Evolutionary conservation across 768 basidiomycete species (phyloP), one percentile per base, ranked within the genome.

Genomic region (Suillus placidus): DNA sequence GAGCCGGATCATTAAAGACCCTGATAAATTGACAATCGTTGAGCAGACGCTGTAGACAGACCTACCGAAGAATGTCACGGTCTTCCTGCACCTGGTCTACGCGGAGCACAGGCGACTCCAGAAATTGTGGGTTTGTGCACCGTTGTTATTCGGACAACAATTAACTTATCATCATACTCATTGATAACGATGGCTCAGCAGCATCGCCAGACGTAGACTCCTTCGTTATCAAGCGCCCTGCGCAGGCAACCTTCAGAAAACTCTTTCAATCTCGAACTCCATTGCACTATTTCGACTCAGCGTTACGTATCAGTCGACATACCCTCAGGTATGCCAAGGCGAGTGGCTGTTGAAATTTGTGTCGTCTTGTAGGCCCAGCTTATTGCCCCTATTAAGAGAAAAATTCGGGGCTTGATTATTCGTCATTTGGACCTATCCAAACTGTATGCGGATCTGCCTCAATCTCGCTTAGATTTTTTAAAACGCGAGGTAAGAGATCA

Each of bases 401-500:
- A 6, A n/a, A 35, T 55, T 35, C 54, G 12, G 14, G 12, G 1
- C 20, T 8, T 55, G 20, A 34, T 55, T 6, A 12, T 35, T n/a
- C 54, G 20, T n/a, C 54, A 55, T n/a, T 35, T 55, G 32, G 54
- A 55, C 18, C 2, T 55, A n/a, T 35, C 10, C 20, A 35, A 20
- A 35, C 20, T 55, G 54, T 55, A 35, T 20, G 12, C 2, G 12
- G 20, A 55, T 55, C 34, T n/a, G 34, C 54, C 54, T 55, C 54
- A 55, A 35, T 34, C 54, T 55, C 54, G 54, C 6, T 55, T 55
- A 20, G 54, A 55, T 34, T 55, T 55, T 55, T 35, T 55, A 35
- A 55, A 55, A 55, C 54, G 54, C 12, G 54, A 55, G 34, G 54
- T 55, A 7, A 35, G 34, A 34, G 2, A 55, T 32, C 2, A 4